Evolutionary conservation across 768 basidiomycete species (phyloP), one percentile per base, ranked within the genome.

Genomic region (Leucocoprinus sp.): DNA sequence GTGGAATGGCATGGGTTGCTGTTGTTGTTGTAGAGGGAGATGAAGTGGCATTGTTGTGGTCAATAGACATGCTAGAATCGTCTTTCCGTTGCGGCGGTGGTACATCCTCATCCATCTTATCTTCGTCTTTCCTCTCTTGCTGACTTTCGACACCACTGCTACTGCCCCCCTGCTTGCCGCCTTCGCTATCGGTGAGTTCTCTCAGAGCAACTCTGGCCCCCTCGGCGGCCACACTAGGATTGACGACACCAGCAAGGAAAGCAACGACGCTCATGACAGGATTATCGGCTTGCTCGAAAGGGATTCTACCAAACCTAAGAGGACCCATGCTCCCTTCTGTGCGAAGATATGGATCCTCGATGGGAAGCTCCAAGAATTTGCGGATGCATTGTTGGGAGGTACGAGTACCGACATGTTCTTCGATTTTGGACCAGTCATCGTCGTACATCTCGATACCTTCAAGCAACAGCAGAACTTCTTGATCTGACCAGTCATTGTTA

Each of bases 181-280:
- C 67, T 19, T 47, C 45, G 8, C 74, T 78, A 51, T 81, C 79
- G 7, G 81, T 83, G 15, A 95, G 71, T 47, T 86, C 85, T 36
- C 86, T 86, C 50, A 95, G 64, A 0, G 92, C 93, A 0, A 82
- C 82, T 61, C 92, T 92, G 5, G 96, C 96, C 1, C 93, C 95
- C 49, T 92, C 92, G 0, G 91, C 87, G 3, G 93, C 95, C 3
- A 96, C 85, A 0, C 83, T 82, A 0, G 92, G 91, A 8, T 80
- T 81, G 5, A 98, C 85, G 8, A 93, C 92, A 5, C 90, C 87
- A 6, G 96, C 92, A 18, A 99, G 71, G 69, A 97, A 98, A 1
- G 96, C 92, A 15, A 98, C 93, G 18, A 98, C 96, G 61, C 88
- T 91, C 92, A 99, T 92, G 14, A 99, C 91, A 0, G 96, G 96